phyloP scores from a whole-genome alignment of 352 stramenopile species.

The Phytophthora sp. region DNA sequence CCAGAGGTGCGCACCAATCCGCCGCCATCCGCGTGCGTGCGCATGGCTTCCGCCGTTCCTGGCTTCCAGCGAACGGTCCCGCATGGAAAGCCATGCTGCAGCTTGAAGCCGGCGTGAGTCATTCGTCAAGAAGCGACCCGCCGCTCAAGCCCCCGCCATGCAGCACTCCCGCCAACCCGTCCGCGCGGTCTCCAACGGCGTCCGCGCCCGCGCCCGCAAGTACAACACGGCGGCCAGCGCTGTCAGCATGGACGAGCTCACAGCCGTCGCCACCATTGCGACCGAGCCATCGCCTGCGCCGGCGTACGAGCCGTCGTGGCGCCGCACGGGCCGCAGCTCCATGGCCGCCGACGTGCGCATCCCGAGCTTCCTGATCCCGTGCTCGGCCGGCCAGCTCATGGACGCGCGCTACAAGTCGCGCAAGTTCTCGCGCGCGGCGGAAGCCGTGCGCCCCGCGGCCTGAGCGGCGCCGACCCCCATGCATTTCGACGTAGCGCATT shows the following conservation, averaged over 20 bases:
- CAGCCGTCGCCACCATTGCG: not conserved
- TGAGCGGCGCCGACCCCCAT: conserved; percentile 7
- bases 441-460: conserved; percentile 18
- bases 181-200: conserved; percentile 17
- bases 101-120: conserved; percentile 2
- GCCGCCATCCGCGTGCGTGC: conserved; percentile 26
- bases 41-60: conserved; percentile 14
- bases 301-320: conserved; percentile 31
- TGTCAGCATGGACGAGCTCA: conserved; percentile 1
- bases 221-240: conserved; percentile 13
- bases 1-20: not conserved
- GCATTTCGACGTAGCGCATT: conserved; percentile 2
- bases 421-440: conserved; percentile 19
- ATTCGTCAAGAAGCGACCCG: conserved; percentile 20
- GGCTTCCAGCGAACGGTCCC: conserved; percentile 25
- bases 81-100: conserved; percentile 1
- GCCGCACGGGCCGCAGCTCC: conserved; percentile 27
- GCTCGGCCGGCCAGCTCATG: conserved; percentile 59
- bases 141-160: conserved; percentile 14
- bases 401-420: conserved; percentile 51
- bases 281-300: not conserved
- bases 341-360: conserved; percentile 53
- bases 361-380: conserved; percentile 63
- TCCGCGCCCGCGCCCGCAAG: conserved; percentile 17
- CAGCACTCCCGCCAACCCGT: conserved; percentile 22